These are phyloP conservation scores for Apiotrichum veenhuisii DNA, from an alignment of 1,284 basidiomycete species.

Conservation along the genomic window DNA sequence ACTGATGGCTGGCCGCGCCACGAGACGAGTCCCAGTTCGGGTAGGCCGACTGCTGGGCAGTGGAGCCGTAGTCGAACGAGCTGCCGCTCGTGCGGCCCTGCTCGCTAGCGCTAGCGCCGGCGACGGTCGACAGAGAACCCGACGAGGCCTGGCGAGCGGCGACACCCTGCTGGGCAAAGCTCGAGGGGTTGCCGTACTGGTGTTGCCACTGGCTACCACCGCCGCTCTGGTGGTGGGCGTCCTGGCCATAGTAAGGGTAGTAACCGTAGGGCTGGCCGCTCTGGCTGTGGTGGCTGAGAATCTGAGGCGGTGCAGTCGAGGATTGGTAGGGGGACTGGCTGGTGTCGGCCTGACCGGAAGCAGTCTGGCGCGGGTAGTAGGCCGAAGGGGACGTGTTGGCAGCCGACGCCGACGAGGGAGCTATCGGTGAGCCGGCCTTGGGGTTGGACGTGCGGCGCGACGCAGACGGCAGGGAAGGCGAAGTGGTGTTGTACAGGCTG, in stretches of 20 bases:
- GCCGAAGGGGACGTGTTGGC: constrained; percentile 30
- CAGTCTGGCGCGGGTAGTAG: constrained; percentile 25
- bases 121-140: constrained; percentile 11
- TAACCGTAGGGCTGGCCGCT: constrained; percentile 13
- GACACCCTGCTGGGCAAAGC: constrained; percentile 8
- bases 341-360: constrained; percentile 5
- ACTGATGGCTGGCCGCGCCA: constrained; percentile 9
- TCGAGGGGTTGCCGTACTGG: constrained; percentile 10
- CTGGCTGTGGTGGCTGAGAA: constrained; percentile 7
- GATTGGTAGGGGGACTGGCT: constrained; percentile 19
- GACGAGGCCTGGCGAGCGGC: constrained; percentile 16
- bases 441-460: constrained; percentile 31
- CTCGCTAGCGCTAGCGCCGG: constrained; percentile 4
- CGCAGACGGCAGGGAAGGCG: constrained; percentile 24
- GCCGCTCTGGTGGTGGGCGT: constrained; percentile 13
- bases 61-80: constrained; percentile 12
- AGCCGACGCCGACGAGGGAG: constrained; percentile 15
- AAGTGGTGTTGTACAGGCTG: constrained; percentile 26
- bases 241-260: constrained; percentile 17
- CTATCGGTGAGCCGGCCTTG: constrained; percentile 18
- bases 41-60: constrained; percentile 11
- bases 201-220: constrained; percentile 14
- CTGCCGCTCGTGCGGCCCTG: constrained; percentile 5
- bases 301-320: constrained; percentile 2
- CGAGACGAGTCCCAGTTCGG: constrained; percentile 17